Base-by-base conservation (phyloP, 2,329 filamentous ascomycete species). In the Venturia nashicola region DNA sequence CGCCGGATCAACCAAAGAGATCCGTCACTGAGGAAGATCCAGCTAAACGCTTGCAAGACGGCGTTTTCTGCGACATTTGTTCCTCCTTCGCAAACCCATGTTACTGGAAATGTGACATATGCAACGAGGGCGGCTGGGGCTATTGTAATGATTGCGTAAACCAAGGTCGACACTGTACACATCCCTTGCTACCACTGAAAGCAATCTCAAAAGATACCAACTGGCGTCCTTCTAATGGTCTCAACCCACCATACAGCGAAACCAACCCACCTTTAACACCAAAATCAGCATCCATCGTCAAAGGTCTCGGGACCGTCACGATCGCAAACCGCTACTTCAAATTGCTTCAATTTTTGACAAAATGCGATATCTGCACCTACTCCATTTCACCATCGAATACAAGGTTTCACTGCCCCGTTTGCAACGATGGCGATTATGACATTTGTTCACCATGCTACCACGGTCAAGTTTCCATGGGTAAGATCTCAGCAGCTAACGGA, bases 91-190 rank as follows among this genome's bases (percentile, higher is more conserved):
- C 90, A 0, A 92, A 95, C 69, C 83, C 87, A 61, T 94, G 90
- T 74, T 96, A 90, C 75, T 97, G 92, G 93, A 86, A 89, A 67
- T 97, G 93, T 73, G 85, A 88, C 65, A 74, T 82, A 34, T 97
- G 93, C 76, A 96, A 96, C 69, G 86, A 94, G 67, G 93, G 91
- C 5, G 92, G 95, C 71, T 97, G 92, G 92, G 93, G 93, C 0
- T 97, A 90, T 72, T 97, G 93, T 76, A 91, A 92, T 69, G 78
- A 82, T 66, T 97, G 93, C 68, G 90, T 96, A 39, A 92, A 93
- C 65, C 86, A 87, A 72, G 91, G 90, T 18, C 82, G 82, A 65
- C 88, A 86, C 65, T 97, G 93, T 75, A 89, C 86, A 0, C 93
- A 97, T 71, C 81, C 88, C 7, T 79, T 97, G 0, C 78, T 96